Percentiles rank a stretch among this genome's conserved stretches.
phyloP scores from a whole-genome alignment of 352 stramenopile genomes.

The Bremia lactucae region DNA sequence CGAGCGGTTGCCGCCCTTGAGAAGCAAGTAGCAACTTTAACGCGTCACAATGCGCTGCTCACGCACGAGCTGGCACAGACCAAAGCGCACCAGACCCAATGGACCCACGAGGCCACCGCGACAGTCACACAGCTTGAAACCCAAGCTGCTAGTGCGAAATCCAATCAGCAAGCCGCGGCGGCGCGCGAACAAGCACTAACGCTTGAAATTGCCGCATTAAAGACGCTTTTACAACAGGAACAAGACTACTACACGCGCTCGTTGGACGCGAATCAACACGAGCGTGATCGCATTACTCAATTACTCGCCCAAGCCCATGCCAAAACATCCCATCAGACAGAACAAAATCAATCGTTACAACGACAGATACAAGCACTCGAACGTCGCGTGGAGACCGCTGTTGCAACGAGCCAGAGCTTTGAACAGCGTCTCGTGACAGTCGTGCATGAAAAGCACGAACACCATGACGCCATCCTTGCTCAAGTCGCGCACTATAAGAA shows the following conservation, averaged over 20 bases:
- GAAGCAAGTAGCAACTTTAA: conserved; percentile 37
- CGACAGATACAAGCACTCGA: conserved; percentile 37
- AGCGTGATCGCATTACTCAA: conserved; percentile 23
- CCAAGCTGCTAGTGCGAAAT: conserved; percentile 6
- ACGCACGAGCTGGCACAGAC: conserved; percentile 9
- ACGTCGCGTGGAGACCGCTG: conserved; percentile 33
- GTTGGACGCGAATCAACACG: conserved; percentile 25
- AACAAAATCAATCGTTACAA: conserved; percentile 25
- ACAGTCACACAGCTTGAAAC: conserved; percentile 10
- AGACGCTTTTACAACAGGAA: conserved; percentile 37
- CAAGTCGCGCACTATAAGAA: conserved; percentile 30
- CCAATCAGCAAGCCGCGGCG: conserved; percentile 6
- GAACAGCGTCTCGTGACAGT: conserved; percentile 38
- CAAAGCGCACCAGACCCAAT: conserved; percentile 7
- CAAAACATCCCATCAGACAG: conserved; percentile 19
- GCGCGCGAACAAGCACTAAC: conserved; percentile 15
- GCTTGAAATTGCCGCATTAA: conserved; percentile 27
- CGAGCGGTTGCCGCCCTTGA: conserved; percentile 42
- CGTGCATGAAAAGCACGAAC: conserved; percentile 33
- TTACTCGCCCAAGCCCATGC: conserved; percentile 24
- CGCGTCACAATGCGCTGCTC: conserved; percentile 44
- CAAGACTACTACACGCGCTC: too few species aligned
- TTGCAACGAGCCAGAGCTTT: conserved; percentile 36
- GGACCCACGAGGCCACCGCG: conserved; percentile 3
- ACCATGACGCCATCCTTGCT: conserved; percentile 19